Conservation (phyloP, 2,329 filamentous ascomycete species). For the Talaromyces atroroseus region DNA sequence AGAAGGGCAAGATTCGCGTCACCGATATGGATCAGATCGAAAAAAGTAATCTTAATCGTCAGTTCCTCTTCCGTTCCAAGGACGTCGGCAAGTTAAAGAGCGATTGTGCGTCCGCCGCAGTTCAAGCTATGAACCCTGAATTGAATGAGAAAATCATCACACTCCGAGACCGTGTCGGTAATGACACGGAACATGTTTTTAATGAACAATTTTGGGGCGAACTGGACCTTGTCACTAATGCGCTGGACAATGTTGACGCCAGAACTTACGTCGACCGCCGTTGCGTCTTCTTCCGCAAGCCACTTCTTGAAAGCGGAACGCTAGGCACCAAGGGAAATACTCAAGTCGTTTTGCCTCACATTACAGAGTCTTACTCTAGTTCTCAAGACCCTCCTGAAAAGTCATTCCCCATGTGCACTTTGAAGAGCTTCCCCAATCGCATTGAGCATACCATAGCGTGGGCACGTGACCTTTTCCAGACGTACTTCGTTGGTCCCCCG, state of each 20-base stretch:
- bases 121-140: slow-evolving; percentile 92
- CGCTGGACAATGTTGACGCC: slow-evolving; percentile 94
- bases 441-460: slow-evolving; percentile 99
- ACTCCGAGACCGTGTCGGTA: slow-evolving; percentile 81
- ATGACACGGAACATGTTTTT: slow-evolving; percentile 90
- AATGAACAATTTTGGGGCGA: slow-evolving; percentile 85
- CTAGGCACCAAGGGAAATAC: slow-evolving; percentile 99
- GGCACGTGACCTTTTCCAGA: slow-evolving; percentile 93
- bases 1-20: slow-evolving; percentile 80
- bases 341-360: slow-evolving; percentile 81
- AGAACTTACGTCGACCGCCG: slow-evolving; percentile 92
- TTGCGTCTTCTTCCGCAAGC: slow-evolving; percentile 98
- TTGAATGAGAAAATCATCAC: slow-evolving; percentile 78
- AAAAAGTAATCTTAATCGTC: slow-evolving; percentile 96
- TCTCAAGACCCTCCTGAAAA: slow-evolving; percentile 97
- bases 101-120: slow-evolving; percentile 84
- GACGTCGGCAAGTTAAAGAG: slow-evolving; percentile 97
- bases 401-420: slow-evolving; percentile 97
- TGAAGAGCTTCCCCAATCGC: slow-evolving; percentile 94
- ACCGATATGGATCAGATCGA: slow-evolving; percentile 99
- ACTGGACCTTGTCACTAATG: slow-evolving; percentile 91
- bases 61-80: slow-evolving; percentile 89
- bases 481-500: slow-evolving; percentile 85
- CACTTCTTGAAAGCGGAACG: slow-evolving; percentile 90
- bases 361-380: slow-evolving; percentile 95